phyloP scores from a whole-genome alignment of 768 basidiomycete genomes.

The Coprinopsis strossmayeri region DNA sequence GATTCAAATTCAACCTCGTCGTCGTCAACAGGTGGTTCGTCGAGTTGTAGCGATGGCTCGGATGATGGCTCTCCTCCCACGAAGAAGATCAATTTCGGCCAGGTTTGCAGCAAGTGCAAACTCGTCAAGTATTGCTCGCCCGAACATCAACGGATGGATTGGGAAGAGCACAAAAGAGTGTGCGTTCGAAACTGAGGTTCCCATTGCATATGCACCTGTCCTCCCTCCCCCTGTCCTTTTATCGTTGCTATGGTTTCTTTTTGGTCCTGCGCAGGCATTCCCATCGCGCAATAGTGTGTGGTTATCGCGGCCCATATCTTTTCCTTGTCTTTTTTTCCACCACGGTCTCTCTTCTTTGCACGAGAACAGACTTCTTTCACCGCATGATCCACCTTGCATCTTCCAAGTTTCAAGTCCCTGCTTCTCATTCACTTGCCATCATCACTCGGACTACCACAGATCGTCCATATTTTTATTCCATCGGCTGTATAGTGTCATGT shows the following conservation, averaged over 20 bases:
- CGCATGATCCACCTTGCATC: not conserved
- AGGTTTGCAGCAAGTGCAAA: conserved; percentile 71
- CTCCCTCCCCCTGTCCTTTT: not conserved
- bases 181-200: conserved; percentile 27
- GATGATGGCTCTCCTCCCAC: conserved; percentile 15
- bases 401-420: not conserved
- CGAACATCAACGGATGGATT: conserved; percentile 70
- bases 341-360: no score
- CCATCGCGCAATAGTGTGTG: no score
- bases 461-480: not conserved
- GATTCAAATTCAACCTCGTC: not conserved
- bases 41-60: conserved; percentile 21
- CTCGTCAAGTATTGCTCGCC: conserved; percentile 73
- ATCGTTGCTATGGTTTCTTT: conserved; percentile 3
- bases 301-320: no score
- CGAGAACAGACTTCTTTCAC: no score
- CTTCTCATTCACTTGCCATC: not conserved
- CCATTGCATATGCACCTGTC: not conserved
- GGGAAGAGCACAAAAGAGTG: conserved; percentile 72
- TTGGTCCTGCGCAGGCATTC: not conserved
- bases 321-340: no score
- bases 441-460: no score
- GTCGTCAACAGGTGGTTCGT: not conserved
- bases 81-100: conserved; percentile 34
- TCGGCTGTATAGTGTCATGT: not conserved